These are phyloP conservation scores for Rosa lucieae DNA, from an alignment of 306 rosid genomes.

Conservation along the genomic window DNA sequence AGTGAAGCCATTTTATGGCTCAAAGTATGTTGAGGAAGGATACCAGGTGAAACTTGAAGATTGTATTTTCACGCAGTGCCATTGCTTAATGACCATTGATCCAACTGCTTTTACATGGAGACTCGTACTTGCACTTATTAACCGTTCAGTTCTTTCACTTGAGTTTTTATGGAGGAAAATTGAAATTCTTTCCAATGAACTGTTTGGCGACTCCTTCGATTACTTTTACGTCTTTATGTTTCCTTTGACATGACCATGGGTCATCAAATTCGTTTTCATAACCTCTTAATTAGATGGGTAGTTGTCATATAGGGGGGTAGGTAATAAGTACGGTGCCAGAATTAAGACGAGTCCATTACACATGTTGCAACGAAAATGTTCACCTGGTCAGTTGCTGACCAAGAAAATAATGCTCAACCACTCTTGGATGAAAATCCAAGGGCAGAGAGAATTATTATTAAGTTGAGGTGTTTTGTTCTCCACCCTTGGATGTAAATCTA, in stretches of 20 bases:
- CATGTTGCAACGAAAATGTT: no score
- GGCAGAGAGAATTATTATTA: no score
- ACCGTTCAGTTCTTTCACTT: neutral
- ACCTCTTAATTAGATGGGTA: neutral
- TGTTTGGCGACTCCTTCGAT: neutral
- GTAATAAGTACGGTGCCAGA: neutral
- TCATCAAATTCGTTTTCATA: neutral
- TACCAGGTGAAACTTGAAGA: slow-evolving; percentile 42
- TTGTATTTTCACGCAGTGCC: slow-evolving; percentile 46
- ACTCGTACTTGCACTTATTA: neutral
- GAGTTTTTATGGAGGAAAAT: slow-evolving; percentile 1
- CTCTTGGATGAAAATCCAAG: no score
- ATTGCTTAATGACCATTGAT: slow-evolving; percentile 53
- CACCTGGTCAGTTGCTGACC: no score
- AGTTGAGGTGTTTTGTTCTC: no score
- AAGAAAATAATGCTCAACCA: no score
- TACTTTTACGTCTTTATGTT: neutral
- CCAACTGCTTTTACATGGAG: slow-evolving; percentile 24
- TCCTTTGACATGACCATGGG: neutral
- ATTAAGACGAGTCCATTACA: neutral
- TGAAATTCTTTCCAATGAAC: neutral
- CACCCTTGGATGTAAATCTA: no score
- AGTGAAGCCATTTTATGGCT: slow-evolving; percentile 41
- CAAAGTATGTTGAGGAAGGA: slow-evolving; percentile 32
- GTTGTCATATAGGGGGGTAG: neutral